phyloP scores from a whole-genome alignment of 2,329 filamentous ascomycete species.

The Ophiosphaerella narmari region DNA sequence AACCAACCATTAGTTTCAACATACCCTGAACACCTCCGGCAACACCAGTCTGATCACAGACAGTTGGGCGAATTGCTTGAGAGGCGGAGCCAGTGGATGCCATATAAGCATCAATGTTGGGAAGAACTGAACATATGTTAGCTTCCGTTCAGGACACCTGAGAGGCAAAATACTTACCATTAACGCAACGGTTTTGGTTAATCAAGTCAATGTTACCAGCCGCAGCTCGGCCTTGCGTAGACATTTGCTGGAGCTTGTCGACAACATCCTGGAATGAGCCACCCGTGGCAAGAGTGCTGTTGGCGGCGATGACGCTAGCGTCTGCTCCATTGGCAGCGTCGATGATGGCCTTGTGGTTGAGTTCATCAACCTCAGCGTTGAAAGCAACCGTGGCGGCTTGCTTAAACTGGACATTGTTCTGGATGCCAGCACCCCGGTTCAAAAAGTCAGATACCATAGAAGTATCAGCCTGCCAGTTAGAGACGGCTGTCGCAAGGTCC shows the following conservation, averaged over 20 bases:
- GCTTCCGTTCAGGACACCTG: neutral
- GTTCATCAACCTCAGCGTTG: constrained; percentile 47
- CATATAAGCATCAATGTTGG: constrained; percentile 45
- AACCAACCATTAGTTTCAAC: neutral
- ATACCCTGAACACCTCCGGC: constrained; percentile 36
- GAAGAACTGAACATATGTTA: constrained; percentile 29
- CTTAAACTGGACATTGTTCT: constrained; percentile 43
- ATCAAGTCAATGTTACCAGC: constrained; percentile 42
- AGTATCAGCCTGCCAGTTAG: constrained; percentile 46
- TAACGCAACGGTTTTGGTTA: constrained; percentile 45
- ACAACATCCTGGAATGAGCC: constrained; percentile 47
- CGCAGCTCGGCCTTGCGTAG: constrained; percentile 37
- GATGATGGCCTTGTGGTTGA: constrained; percentile 46
- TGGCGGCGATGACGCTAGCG: constrained; percentile 41
- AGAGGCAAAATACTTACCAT: constrained; percentile 18
- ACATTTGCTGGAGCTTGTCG: constrained; percentile 45
- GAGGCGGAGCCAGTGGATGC: constrained; percentile 37
- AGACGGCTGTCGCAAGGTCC: constrained; percentile 42
- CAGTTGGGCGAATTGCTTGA: constrained; percentile 37
- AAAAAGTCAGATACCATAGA: constrained; percentile 47
- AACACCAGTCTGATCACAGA: constrained; percentile 42
- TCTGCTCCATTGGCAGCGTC: constrained; percentile 31
- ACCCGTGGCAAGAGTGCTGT: constrained; percentile 43
- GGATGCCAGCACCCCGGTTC: constrained; percentile 38
- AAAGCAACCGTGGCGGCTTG: constrained; percentile 43